These are phyloP conservation scores for Theileria orientalis DNA, from an alignment of 169 alveolate species.

Conservation along the genomic window DNA sequence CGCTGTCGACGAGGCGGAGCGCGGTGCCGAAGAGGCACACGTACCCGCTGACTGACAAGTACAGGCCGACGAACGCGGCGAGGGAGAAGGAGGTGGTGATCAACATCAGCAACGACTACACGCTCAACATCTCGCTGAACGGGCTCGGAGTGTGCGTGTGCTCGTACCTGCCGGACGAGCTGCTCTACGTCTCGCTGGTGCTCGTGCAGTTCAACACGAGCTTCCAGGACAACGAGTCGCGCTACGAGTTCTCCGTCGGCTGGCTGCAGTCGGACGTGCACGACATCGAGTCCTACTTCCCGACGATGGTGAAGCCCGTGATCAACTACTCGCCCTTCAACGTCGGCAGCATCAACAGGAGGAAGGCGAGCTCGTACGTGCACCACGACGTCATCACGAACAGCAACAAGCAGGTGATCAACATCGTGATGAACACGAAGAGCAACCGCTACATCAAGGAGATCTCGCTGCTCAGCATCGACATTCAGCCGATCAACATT, in stretches of 20 bases:
- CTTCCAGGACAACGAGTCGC: conserved; percentile 40
- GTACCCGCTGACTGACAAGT: background rate
- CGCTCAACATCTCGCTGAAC: conserved; percentile 19
- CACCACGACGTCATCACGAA: background rate
- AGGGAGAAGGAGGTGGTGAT: background rate
- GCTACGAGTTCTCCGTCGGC: conserved; percentile 34
- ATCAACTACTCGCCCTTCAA: conserved; percentile 23
- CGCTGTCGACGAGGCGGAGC: background rate
- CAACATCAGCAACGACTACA: conserved; percentile 14
- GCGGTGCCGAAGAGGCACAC: background rate
- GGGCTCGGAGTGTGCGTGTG: conserved; percentile 59
- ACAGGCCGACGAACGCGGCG: background rate
- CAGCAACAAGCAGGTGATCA: background rate
- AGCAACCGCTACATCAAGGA: conserved; percentile 41
- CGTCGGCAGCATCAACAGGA: background rate
- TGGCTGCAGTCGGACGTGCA: conserved; percentile 68
- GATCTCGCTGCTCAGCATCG: conserved; percentile 43
- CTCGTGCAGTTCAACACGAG: conserved; percentile 27
- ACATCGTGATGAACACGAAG: conserved; percentile 27
- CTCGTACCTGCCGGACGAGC: conserved; percentile 38
- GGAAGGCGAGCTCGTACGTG: conserved; percentile 3
- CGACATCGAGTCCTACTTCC: conserved; percentile 49
- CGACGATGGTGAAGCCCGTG: conserved; percentile 58
- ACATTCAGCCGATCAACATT: conserved; percentile 45
- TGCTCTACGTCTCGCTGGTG: conserved; percentile 47